Percentiles rank a stretch among this genome's conserved stretches.
These are phyloP conservation scores for Tremella mesenterica DNA, from an alignment of 768 basidiomycete species.

Conservation along the genomic window DNA sequence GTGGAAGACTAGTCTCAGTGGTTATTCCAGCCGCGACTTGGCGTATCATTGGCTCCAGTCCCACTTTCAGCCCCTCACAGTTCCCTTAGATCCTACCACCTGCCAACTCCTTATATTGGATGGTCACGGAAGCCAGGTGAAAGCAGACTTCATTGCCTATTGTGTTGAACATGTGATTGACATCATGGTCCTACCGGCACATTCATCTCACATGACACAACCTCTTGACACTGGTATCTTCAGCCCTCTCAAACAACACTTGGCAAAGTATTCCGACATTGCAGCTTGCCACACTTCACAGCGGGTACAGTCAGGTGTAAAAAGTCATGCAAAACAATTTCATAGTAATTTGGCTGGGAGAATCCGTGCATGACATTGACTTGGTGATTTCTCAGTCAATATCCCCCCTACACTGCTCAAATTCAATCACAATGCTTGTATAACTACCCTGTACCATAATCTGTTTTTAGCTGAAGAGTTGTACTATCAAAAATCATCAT, in stretches of 20 bases:
- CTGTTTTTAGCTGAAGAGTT: too few species aligned
- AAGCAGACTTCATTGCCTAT: background rate
- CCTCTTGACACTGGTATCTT: conserved; percentile 7
- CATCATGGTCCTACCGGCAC: conserved; percentile 2
- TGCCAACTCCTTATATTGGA: conserved; percentile 4
- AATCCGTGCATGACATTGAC: too few species aligned
- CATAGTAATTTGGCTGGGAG: too few species aligned
- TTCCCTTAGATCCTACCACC: too few species aligned
- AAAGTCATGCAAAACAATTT: too few species aligned
- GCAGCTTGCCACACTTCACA: background rate
- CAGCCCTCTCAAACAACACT: background rate
- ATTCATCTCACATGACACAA: conserved; percentile 10
- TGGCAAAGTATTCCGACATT: background rate
- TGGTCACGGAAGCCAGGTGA: conserved; percentile 6
- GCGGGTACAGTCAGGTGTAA: too few species aligned
- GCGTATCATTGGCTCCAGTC: background rate
- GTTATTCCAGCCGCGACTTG: background rate
- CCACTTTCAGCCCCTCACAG: background rate
- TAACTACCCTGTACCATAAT: too few species aligned
- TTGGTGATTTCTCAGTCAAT: too few species aligned
- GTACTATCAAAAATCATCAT: too few species aligned
- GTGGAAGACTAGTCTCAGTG: background rate
- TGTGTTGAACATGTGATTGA: conserved; percentile 1
- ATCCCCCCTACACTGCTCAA: too few species aligned
- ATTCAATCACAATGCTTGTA: too few species aligned